Conservation (phyloP, 208 protist species). For the Acanthamoeba triangularis region DNA sequence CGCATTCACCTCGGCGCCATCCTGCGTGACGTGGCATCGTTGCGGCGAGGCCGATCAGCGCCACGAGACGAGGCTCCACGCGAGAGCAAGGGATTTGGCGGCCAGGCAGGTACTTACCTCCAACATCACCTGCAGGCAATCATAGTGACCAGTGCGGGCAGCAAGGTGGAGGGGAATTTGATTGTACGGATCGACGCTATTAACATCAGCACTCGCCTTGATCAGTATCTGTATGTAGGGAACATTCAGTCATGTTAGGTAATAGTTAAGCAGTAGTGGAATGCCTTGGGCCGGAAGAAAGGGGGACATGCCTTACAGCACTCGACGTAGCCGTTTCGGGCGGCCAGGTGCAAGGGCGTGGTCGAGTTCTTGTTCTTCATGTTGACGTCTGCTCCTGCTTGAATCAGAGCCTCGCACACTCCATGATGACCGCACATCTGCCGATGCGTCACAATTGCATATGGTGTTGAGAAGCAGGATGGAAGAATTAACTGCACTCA, state of each 20-base stretch:
- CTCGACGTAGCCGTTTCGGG: constrained; percentile 60
- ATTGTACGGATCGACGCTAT: constrained; percentile 25
- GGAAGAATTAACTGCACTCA: not conserved
- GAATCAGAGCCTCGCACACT: constrained; percentile 5
- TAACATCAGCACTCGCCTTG: constrained; percentile 59
- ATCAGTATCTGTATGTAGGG: not conserved
- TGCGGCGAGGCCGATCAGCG: not conserved
- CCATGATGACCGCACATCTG: constrained; percentile 74
- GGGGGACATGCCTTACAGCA: constrained; percentile 40
- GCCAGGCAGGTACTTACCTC: constrained; percentile 13
- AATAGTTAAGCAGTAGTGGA: too few species aligned
- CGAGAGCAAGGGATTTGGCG: not conserved
- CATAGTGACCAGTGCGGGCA: constrained; percentile 40
- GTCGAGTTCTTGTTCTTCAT: constrained; percentile 68
- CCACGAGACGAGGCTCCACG: too few species aligned
- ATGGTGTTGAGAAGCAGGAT: too few species aligned
- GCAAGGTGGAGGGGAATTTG: constrained; percentile 72
- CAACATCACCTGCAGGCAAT: constrained; percentile 64
- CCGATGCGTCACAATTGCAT: not conserved
- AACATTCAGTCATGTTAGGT: too few species aligned
- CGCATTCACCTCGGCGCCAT: constrained; percentile 62
- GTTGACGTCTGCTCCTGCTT: constrained; percentile 18
- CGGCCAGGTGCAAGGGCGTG: constrained; percentile 53
- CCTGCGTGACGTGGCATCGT: not conserved
- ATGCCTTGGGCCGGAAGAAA: not conserved